Evolutionary conservation across 352 stramenopile species (phyloP).

Genomic region (Phytophthora syringae): DNA sequence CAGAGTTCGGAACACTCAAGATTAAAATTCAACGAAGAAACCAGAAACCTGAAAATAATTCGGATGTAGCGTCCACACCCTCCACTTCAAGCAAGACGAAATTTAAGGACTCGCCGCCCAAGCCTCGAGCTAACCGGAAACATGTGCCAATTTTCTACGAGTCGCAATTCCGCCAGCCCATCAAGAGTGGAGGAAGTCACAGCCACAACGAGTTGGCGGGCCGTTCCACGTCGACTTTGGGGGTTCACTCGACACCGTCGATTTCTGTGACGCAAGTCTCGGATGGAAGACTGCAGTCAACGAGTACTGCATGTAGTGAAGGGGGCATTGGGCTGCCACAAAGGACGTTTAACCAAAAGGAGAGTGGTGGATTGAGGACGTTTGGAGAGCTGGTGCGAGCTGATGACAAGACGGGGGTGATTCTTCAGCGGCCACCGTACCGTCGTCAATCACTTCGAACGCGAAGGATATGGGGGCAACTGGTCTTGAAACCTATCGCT

Average conservation of each 20-base stretch:
- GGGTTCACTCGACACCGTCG: constrained; percentile 32
- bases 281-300: constrained; percentile 39
- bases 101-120: constrained; percentile 55
- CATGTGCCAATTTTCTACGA: constrained; percentile 88
- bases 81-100: constrained; percentile 12
- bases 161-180: constrained; percentile 37
- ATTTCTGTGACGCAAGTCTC: constrained; percentile 21
- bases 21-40: constrained; percentile 81
- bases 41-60: constrained; percentile 8
- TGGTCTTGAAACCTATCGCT: constrained; percentile 43
- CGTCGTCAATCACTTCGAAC: constrained; percentile 13
- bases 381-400: constrained; percentile 59
- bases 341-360: constrained; percentile 48
- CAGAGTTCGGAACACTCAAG: constrained; percentile 73
- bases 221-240: constrained; percentile 47
- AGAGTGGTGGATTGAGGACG: constrained; percentile 57
- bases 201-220: constrained; percentile 32
- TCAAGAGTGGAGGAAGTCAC: constrained; percentile 28
- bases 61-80: neutral
- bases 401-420: too few relatives aligned
- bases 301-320: constrained; percentile 10
- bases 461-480: neutral
- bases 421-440: too few relatives aligned
- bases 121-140: constrained; percentile 79
- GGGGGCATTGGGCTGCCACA: constrained; percentile 31